Evolutionary conservation across 108 stramenopile genomes (phyloP).

Genomic region (Nannochloropsis salina): DNA sequence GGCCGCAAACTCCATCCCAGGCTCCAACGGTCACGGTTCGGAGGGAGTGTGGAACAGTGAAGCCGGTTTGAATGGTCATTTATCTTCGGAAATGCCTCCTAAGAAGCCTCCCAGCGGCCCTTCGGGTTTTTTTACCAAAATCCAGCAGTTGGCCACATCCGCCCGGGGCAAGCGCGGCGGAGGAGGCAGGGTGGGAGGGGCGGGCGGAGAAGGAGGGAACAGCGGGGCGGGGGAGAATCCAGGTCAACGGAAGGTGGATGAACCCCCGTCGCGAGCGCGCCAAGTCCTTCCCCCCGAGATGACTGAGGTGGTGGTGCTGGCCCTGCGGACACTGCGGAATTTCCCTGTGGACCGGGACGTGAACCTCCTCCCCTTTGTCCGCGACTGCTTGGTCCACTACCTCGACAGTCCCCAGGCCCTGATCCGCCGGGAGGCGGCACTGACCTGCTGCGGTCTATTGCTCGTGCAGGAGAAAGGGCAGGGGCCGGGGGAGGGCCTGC

Average conservation of each 20-base stretch:
- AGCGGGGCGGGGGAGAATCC: neutral
- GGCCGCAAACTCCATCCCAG: neutral
- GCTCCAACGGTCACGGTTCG: too few species aligned
- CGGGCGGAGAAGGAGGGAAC: conserved; percentile 20
- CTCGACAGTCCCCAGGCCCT: conserved; percentile 65
- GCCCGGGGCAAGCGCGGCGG: neutral
- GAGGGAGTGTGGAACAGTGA: too few species aligned
- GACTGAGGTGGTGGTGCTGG: conserved; percentile 65
- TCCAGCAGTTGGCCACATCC: neutral
- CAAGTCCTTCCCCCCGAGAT: conserved; percentile 24
- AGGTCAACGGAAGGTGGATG: neutral
- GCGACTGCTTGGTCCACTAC: conserved; percentile 68
- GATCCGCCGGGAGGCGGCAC: conserved; percentile 70
- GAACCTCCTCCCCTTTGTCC: conserved; percentile 72
- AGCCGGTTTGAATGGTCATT: too few species aligned
- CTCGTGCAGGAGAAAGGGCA: conserved; percentile 54
- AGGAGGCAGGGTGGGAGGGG: neutral
- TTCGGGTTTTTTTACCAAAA: neutral
- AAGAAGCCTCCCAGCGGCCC: neutral
- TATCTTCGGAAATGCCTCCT: too few species aligned
- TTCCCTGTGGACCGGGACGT: conserved; percentile 52
- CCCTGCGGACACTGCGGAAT: conserved; percentile 71
- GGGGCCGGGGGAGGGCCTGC: neutral
- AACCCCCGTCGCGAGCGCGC: neutral
- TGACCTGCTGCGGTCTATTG: conserved; percentile 70